Evolutionary conservation across 805 yeast genomes (phyloP).

Genomic region (Isabelozyma pseudorhagii): DNA sequence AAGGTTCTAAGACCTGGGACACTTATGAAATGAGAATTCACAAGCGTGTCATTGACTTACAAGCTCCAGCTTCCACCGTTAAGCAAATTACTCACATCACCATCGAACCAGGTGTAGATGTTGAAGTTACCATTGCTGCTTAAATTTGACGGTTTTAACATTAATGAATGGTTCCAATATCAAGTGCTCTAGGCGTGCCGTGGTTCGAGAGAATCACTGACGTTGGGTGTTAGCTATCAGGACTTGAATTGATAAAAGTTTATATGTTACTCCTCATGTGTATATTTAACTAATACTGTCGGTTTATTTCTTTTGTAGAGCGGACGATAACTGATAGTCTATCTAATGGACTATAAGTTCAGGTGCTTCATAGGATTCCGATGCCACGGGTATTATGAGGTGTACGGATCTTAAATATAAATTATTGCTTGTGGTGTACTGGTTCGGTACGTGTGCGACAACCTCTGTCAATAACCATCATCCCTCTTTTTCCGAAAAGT

Average conservation of each 20-base stretch:
- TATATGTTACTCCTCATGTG: background rate
- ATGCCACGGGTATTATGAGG: no score
- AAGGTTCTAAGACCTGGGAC: slow-evolving; percentile 99
- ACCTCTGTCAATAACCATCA: background rate
- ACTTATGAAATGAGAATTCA: slow-evolving; percentile 99
- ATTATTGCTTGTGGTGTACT: background rate
- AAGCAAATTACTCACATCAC: slow-evolving; percentile 97
- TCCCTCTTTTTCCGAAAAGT: background rate
- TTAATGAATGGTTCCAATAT: slow-evolving; percentile 18
- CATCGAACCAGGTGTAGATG: slow-evolving; percentile 99
- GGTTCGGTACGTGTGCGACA: background rate
- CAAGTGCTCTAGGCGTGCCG: slow-evolving; percentile 64
- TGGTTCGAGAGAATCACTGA: slow-evolving; percentile 38
- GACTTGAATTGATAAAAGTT: slow-evolving; percentile 31
- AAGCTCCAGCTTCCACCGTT: slow-evolving; percentile 91
- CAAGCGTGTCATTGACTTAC: slow-evolving; percentile 98
- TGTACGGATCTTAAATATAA: no score
- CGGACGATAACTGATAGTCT: no score
- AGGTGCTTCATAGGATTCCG: no score
- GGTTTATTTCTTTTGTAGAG: slow-evolving; percentile 6
- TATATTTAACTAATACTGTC: slow-evolving; percentile 8
- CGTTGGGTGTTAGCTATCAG: slow-evolving; percentile 64
- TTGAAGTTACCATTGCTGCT: slow-evolving; percentile 88
- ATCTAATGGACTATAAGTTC: no score
- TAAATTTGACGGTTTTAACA: slow-evolving; percentile 28